These are phyloP conservation scores for Trichophyton mentagrophytes DNA, from an alignment of 2,329 filamentous ascomycete species.

Conservation along the genomic window DNA sequence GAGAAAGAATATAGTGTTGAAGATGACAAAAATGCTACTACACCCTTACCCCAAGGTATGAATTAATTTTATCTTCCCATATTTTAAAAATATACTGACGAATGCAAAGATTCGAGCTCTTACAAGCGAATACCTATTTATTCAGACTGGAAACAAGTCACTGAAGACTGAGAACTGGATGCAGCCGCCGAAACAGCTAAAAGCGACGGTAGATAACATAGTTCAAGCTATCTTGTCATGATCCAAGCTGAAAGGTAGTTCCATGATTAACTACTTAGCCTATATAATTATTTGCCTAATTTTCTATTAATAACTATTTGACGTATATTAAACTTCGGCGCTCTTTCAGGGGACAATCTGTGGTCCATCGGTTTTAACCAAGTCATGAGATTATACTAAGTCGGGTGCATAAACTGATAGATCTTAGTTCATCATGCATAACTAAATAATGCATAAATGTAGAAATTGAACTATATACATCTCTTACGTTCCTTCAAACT, in stretches of 20 bases:
- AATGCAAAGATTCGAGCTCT: constrained; percentile 23
- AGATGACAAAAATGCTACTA: constrained; percentile 58
- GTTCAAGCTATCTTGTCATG: not conserved
- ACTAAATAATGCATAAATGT: too few relatives aligned
- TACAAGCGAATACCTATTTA: constrained; percentile 27
- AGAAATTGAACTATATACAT: too few relatives aligned
- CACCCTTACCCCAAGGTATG: constrained; percentile 69
- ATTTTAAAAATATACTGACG: not conserved
- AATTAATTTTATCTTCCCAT: not conserved
- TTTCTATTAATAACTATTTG: too few relatives aligned
- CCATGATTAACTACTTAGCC: too few relatives aligned
- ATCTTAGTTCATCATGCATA: too few relatives aligned
- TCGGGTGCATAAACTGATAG: too few relatives aligned
- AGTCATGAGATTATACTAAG: too few relatives aligned
- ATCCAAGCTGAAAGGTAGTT: not conserved
- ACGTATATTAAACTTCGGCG: too few relatives aligned
- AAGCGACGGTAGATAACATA: constrained; percentile 20
- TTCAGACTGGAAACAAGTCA: constrained; percentile 21
- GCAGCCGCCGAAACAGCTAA: constrained; percentile 23
- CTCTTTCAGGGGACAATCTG: too few relatives aligned
- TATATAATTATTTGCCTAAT: too few relatives aligned
- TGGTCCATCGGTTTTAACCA: too few relatives aligned
- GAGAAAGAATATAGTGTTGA: constrained; percentile 47
- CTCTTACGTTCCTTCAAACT: too few relatives aligned
- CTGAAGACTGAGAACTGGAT: constrained; percentile 27